Conservation (phyloP, 106 monocot genomes). For the Dioscorea zingiberensis region DNA sequence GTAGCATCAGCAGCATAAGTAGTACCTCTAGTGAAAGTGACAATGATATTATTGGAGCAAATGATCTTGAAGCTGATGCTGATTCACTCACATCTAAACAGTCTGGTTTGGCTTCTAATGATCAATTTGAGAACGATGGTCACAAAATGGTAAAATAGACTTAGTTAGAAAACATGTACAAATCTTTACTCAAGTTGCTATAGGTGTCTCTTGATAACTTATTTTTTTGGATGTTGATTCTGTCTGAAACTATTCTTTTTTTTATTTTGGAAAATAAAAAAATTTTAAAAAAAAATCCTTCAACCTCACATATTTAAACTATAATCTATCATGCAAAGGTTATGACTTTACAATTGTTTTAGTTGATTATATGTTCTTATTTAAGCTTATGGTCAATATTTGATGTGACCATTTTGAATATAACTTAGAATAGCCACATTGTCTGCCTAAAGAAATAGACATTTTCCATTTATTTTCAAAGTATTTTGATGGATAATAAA, state of each 20-base stretch:
- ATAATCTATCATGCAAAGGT: no score
- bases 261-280: no score
- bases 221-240: background rate
- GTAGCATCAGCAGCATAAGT: constrained; percentile 88
- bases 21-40: constrained; percentile 81
- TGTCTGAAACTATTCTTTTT: background rate
- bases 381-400: no score
- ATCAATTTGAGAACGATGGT: constrained; percentile 53
- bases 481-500: no score
- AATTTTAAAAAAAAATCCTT: no score
- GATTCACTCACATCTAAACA: constrained; percentile 72
- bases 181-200: background rate
- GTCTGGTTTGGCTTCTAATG: constrained; percentile 51
- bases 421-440: no score
- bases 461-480: no score
- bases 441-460: no score
- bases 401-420: no score
- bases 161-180: background rate
- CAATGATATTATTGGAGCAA: constrained; percentile 24
- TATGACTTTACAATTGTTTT: no score
- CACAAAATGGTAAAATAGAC: constrained; percentile 44
- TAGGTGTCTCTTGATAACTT: background rate
- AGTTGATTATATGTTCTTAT: no score
- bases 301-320: no score
- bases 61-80: constrained; percentile 84